phyloP scores from a whole-genome alignment of 345 rosid genomes.

The Hibiscus syriacus region DNA sequence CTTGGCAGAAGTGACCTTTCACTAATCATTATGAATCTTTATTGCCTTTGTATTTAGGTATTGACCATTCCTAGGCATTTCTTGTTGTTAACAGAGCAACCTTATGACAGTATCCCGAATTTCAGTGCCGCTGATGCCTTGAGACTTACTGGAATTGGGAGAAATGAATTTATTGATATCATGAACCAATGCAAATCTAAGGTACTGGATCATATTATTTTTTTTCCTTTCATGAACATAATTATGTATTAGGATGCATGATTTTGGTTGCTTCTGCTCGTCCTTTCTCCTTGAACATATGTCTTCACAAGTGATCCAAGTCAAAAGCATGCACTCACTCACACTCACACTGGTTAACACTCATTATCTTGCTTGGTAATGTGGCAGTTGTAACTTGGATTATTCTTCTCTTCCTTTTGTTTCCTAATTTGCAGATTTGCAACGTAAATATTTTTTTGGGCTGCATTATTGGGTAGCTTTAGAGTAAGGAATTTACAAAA shows the following conservation, averaged over 20 bases:
- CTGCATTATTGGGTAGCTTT: too few relatives aligned
- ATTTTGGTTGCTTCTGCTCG: not conserved
- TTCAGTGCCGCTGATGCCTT: conserved; percentile 98
- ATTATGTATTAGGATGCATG: not conserved
- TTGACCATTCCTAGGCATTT: conserved; percentile 21
- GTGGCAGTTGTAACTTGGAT: too few relatives aligned
- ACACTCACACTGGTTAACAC: not conserved
- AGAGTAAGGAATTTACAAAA: too few relatives aligned
- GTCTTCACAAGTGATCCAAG: not conserved
- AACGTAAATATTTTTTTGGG: too few relatives aligned
- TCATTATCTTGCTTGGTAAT: not conserved
- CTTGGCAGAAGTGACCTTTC: not conserved
- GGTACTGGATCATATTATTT: conserved; percentile 44
- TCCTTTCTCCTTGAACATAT: not conserved
- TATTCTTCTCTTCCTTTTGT: too few relatives aligned
- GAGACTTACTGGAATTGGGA: conserved; percentile 92
- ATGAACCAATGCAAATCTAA: conserved; percentile 99
- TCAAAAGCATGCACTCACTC: not conserved
- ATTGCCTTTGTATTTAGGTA: conserved; percentile 12
- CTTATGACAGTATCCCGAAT: conserved; percentile 98
- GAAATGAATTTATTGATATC: conserved; percentile 96
- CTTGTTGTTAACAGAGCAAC: conserved; percentile 80
- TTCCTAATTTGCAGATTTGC: too few relatives aligned
- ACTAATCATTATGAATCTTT: not conserved
- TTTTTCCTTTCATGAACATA: conserved; percentile 5